Base-by-base conservation (phyloP, 345 rosid species). In the Pugionium cornutum region DNA sequence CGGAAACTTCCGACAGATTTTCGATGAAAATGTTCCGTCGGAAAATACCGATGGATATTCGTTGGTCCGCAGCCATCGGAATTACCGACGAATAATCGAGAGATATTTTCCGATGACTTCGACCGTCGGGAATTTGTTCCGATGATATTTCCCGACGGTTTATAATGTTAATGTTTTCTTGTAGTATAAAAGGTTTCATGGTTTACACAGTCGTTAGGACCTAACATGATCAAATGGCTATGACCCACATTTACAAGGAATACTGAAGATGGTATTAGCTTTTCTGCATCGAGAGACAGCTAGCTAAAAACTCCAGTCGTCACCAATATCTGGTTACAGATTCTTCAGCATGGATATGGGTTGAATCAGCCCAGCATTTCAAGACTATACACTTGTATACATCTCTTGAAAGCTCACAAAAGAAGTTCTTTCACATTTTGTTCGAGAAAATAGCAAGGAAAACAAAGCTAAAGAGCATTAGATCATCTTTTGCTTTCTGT, bases 171-270 rank as follows among this genome's bases (percentile, higher is more conserved):
- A n/a, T n/a, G n/a, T n/a, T n/a, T n/a, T n/a, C n/a, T n/a, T n/a
- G n/a, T n/a, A n/a, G n/a, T n/a, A n/a, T n/a, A 9, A 45, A 61
- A 61, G 4, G 34, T 25, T 72, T 28, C 41, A 57, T 58, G 3
- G 46, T 54, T 75, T 62, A 56, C 45, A 68, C 89, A 91, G 96
- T 84, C 89, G 6, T 75, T 91, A 65, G 95, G 96, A 31, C 80
- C 86, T 35, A 83, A 83, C 84, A 64, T 81, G 77, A 76, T 83
- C 68, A 85, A 74, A 74, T 91, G 98, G 98, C 71, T 91, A 11
- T 82, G 87, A 52, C 96, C 63, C 11, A 78, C 85, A 27, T 75
- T 86, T 51, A 55, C 74, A 9, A 64, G 80, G 78, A 87, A 91
- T 73, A 81, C 88, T 26, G 83, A 80, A 76, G 96, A 87, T 30